These are phyloP conservation scores for Suillus lakei DNA, from an alignment of 768 basidiomycete genomes.

Conservation along the genomic window DNA sequence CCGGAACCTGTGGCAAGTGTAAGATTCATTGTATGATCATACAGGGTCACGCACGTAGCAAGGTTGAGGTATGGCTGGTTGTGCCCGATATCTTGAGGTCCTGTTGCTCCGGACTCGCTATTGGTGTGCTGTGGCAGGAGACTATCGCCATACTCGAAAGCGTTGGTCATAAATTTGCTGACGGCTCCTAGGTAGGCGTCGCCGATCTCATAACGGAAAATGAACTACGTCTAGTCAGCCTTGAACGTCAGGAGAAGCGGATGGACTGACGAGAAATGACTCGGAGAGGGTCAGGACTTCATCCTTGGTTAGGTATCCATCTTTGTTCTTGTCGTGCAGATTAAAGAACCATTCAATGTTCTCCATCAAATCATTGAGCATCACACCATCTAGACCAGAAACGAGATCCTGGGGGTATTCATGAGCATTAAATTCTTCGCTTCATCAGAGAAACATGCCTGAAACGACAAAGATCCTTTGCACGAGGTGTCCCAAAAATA, in stretches of 20 bases:
- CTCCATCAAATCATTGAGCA: constrained; percentile 97
- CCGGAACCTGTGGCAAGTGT: constrained; percentile 69
- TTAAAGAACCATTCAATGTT: constrained; percentile 99
- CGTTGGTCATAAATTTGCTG: constrained; percentile 96
- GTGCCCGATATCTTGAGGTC: constrained; percentile 57
- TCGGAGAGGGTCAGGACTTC: constrained; percentile 96
- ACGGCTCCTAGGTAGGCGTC: constrained; percentile 97
- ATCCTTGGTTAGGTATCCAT: constrained; percentile 94
- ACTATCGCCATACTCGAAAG: constrained; percentile 98
- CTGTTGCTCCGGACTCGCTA: constrained; percentile 40
- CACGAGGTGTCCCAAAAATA: constrained; percentile 91
- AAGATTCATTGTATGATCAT: constrained; percentile 10
- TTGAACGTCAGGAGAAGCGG: constrained; percentile 12
- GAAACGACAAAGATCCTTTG: constrained; percentile 86
- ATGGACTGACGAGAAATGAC: constrained; percentile 74
- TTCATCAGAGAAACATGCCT: constrained; percentile 49
- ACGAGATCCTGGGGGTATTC: constrained; percentile 73
- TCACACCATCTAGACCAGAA: constrained; percentile 84
- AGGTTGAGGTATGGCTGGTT: constrained; percentile 94
- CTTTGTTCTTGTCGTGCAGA: constrained; percentile 94
- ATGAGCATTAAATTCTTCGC: neutral
- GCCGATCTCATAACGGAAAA: constrained; percentile 96
- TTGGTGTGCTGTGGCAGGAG: constrained; percentile 57
- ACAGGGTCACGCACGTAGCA: constrained; percentile 63
- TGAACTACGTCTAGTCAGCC: constrained; percentile 65